Percentiles rank a stretch among this genome's conserved stretches.
Conservation (phyloP, 2,329 filamentous ascomycete species). For the Mycosphaerella arachidis region DNA sequence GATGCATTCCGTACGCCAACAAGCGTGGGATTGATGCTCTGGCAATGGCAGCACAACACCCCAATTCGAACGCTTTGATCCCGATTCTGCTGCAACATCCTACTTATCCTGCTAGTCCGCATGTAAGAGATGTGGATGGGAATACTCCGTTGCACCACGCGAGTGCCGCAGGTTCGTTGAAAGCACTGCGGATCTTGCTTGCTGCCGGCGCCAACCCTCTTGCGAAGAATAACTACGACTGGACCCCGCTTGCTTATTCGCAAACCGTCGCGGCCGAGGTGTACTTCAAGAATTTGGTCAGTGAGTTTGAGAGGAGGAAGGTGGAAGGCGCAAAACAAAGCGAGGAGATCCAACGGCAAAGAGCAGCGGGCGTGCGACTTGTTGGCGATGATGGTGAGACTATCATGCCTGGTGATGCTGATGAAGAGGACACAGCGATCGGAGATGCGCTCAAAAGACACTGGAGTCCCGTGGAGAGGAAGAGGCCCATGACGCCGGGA, state of each 20-base stretch:
- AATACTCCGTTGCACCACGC: conserved; percentile 87
- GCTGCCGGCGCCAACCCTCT: conserved; percentile 73
- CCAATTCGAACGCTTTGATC: conserved; percentile 38
- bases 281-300: conserved; percentile 72
- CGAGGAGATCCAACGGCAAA: conserved; percentile 28
- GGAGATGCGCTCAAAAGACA: conserved; percentile 28
- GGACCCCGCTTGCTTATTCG: conserved; percentile 79
- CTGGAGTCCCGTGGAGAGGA: conserved; percentile 31
- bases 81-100: conserved; percentile 37
- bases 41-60: conserved; percentile 31
- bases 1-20: conserved; percentile 62
- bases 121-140: conserved; percentile 58
- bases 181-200: conserved; percentile 70
- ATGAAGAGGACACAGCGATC: conserved; percentile 26
- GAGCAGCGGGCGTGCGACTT: conserved; percentile 28
- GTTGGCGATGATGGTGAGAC: conserved; percentile 22
- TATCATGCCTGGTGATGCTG: conserved; percentile 5
- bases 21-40: conserved; percentile 66
- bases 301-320: conserved; percentile 63
- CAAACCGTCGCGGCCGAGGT: conserved; percentile 78
- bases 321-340: conserved; percentile 38
- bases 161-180: conserved; percentile 72
- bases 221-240: conserved; percentile 68
- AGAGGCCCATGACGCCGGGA: conserved; percentile 26
- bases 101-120: conserved; percentile 30